These are phyloP conservation scores for Vararia minispora DNA, from an alignment of 768 basidiomycete species.

Conservation along the genomic window DNA sequence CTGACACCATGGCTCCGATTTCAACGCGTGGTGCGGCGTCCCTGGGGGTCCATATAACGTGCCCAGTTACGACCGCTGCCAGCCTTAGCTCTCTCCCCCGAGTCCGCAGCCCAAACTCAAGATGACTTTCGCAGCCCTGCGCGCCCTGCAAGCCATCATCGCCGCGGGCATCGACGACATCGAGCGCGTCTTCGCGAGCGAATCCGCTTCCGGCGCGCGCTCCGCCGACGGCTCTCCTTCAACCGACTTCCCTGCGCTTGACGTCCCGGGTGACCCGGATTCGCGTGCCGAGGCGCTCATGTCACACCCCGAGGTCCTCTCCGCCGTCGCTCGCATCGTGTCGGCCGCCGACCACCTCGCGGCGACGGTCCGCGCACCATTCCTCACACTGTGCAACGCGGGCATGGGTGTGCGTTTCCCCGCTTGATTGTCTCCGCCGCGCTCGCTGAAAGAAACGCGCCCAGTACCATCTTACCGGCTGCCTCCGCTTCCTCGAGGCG, in stretches of 20 bases:
- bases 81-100: too few species aligned
- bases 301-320: constrained; percentile 45
- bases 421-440: neutral
- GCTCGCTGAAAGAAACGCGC: neutral
- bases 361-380: constrained; percentile 54
- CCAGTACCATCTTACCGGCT: constrained; percentile 67
- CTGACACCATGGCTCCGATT: too few species aligned
- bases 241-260: constrained; percentile 18
- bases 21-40: too few species aligned
- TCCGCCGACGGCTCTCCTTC: constrained; percentile 4
- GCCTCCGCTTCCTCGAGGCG: constrained; percentile 62
- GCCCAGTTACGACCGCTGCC: too few species aligned
- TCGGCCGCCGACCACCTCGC: constrained; percentile 61
- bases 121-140: constrained; percentile 14
- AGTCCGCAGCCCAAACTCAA: too few species aligned
- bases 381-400: constrained; percentile 64
- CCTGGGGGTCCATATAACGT: too few species aligned
- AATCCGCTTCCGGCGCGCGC: neutral
- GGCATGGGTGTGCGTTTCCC: constrained; percentile 46
- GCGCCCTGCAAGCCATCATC: constrained; percentile 14
- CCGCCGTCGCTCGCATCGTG: constrained; percentile 53
- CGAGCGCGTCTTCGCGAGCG: constrained; percentile 7
- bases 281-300: constrained; percentile 45
- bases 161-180: constrained; percentile 14
- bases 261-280: constrained; percentile 17